phyloP scores from a whole-genome alignment of 2,329 filamentous ascomycete genomes.

The Botrytis medusae region DNA sequence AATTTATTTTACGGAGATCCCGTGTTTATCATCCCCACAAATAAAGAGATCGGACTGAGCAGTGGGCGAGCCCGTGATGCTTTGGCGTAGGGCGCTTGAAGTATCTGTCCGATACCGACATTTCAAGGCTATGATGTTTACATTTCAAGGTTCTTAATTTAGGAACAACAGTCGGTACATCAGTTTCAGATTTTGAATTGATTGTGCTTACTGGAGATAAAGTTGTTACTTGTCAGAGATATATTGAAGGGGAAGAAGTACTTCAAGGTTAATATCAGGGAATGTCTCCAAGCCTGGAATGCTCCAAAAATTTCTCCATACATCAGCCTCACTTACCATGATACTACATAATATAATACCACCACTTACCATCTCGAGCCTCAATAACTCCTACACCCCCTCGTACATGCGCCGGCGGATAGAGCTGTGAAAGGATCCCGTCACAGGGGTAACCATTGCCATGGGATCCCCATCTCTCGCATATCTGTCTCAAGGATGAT shows the following conservation, averaged over 20 bases:
- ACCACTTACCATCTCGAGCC: constrained; percentile 1
- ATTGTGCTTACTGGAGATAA: background rate
- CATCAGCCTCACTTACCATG: constrained; percentile 4
- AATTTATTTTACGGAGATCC: constrained; percentile 18
- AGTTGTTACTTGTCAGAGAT: background rate
- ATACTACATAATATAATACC: background rate
- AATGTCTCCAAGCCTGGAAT: constrained; percentile 1
- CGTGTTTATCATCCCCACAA: constrained; percentile 14
- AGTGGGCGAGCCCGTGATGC: constrained; percentile 2
- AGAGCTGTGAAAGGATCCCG: constrained; percentile 4
- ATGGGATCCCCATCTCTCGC: constrained; percentile 15
- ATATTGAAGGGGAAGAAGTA: constrained; percentile 4
- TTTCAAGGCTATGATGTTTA: constrained; percentile 2
- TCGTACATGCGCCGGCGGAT: constrained; percentile 3
- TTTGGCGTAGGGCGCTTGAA: background rate
- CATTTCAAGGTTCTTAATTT: background rate
- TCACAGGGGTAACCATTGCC: constrained; percentile 17
- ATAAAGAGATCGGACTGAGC: background rate
- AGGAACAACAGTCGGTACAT: background rate
- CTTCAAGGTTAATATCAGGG: background rate
- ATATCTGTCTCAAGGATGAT: constrained; percentile 5
- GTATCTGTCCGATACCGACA: background rate
- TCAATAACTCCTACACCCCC: background rate
- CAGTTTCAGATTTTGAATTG: background rate
- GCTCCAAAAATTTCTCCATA: constrained; percentile 4